Evolutionary conservation across 2,329 filamentous ascomycete species (phyloP).

Genomic region (Canariomyces notabilis): DNA sequence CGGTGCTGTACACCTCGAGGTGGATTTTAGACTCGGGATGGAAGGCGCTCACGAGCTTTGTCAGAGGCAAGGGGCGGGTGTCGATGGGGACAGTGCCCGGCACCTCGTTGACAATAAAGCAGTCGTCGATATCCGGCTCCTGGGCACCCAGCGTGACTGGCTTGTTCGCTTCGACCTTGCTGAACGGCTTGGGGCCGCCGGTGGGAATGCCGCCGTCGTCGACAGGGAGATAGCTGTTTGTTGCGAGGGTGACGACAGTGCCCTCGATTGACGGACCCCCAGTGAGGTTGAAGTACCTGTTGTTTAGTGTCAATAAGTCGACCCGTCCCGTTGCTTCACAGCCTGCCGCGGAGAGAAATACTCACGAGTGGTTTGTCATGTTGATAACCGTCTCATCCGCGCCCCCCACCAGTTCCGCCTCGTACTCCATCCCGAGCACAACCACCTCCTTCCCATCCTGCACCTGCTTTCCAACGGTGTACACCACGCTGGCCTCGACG

Average conservation of each 20-base stretch:
- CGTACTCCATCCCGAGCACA: conserved; percentile 81
- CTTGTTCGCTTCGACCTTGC: conserved; percentile 59
- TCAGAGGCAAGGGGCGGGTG: conserved; percentile 58
- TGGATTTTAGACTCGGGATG: conserved; percentile 72
- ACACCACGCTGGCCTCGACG: conserved; percentile 71
- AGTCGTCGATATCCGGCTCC: conserved; percentile 80
- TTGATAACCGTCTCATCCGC: conserved; percentile 88
- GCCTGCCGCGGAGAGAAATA: conserved; percentile 7
- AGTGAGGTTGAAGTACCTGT: conserved; percentile 61
- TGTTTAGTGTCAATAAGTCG: neutral
- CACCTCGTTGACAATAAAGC: conserved; percentile 72
- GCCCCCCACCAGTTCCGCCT: conserved; percentile 67
- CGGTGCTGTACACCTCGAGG: conserved; percentile 83
- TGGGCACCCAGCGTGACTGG: conserved; percentile 67
- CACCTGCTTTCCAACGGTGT: conserved; percentile 64
- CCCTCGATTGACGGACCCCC: conserved; percentile 49
- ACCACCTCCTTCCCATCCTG: conserved; percentile 57
- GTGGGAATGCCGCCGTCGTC: conserved; percentile 71
- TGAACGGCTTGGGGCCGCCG: conserved; percentile 58
- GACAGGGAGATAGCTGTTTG: conserved; percentile 64
- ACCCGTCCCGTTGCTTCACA: neutral
- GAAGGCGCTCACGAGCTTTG: conserved; percentile 63
- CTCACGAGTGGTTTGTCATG: conserved; percentile 90
- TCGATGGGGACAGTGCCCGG: conserved; percentile 58
- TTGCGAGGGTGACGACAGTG: conserved; percentile 62